Evolutionary conservation across 2,329 filamentous ascomycete genomes (phyloP).

Genomic region (Colletotrichum chlorophyti): DNA sequence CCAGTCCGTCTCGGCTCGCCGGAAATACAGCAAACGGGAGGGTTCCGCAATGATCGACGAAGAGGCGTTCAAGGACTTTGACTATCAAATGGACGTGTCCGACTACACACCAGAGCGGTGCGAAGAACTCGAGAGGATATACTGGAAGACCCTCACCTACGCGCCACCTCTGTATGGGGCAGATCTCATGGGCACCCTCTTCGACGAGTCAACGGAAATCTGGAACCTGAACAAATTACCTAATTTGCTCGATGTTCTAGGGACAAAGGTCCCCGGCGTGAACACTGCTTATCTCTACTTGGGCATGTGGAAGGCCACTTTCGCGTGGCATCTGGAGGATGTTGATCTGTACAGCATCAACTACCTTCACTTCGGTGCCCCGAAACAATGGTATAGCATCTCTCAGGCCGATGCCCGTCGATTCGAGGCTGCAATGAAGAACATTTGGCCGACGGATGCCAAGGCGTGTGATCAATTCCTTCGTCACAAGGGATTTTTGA

Average conservation of each 20-base stretch:
- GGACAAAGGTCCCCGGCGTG: conserved; percentile 94
- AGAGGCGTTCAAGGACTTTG: conserved; percentile 86
- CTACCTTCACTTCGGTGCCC: conserved; percentile 97
- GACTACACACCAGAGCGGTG: conserved; percentile 92
- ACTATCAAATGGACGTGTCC: conserved; percentile 86
- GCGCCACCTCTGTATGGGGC: conserved; percentile 94
- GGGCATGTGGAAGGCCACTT: conserved; percentile 99
- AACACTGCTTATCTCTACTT: conserved; percentile 98
- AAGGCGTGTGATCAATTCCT: conserved; percentile 97
- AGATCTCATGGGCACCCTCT: conserved; percentile 94
- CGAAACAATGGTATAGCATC: conserved; percentile 99
- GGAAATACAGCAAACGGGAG: conserved; percentile 85
- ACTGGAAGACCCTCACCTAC: conserved; percentile 98
- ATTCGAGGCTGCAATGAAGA: conserved; percentile 95
- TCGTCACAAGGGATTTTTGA: conserved; percentile 95
- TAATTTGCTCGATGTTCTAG: conserved; percentile 91
- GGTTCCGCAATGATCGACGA: conserved; percentile 84
- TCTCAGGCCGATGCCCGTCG: conserved; percentile 92
- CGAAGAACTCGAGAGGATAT: conserved; percentile 90
- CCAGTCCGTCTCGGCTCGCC: conserved; percentile 82
- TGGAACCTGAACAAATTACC: conserved; percentile 98
- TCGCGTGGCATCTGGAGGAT: conserved; percentile 98
- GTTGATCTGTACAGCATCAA: conserved; percentile 99
- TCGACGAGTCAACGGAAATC: conserved; percentile 80
- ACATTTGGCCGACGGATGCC: conserved; percentile 90